Conservation (phyloP, 306 rosid genomes). For the Pterocarpus santalinus region DNA sequence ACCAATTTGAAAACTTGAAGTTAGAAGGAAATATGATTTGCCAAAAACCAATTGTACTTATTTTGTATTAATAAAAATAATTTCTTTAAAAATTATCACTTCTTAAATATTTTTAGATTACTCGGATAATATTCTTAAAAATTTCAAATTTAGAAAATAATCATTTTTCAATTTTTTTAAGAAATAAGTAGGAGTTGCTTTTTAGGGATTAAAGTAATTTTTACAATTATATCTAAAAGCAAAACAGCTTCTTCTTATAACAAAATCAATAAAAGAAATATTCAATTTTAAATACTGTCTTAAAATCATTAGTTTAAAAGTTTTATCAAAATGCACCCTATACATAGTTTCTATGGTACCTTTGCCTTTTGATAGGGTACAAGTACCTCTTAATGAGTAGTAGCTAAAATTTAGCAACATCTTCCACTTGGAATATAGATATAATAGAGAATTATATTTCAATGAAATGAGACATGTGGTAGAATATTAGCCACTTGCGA, state of each 20-base stretch:
- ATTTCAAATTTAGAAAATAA: too few species aligned
- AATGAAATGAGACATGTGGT: not conserved
- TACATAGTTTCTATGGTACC: not conserved
- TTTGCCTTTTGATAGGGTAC: not conserved
- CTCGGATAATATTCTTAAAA: not conserved
- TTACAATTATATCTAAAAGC: too few species aligned
- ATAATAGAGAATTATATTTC: too few species aligned
- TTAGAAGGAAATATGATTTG: not conserved
- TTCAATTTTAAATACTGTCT: not conserved
- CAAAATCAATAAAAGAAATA: not conserved
- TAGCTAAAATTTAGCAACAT: too few species aligned
- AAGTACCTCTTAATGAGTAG: not conserved
- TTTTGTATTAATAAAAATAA: too few species aligned
- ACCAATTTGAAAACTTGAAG: slow-evolving; percentile 8
- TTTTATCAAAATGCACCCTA: not conserved
- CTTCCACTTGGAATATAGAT: too few species aligned
- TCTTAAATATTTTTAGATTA: too few species aligned
- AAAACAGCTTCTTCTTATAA: not conserved
- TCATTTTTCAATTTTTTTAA: too few species aligned
- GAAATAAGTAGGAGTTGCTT: not conserved
- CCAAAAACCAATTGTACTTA: too few species aligned
- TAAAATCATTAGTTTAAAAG: not conserved
- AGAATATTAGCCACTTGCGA: not conserved
- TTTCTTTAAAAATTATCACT: too few species aligned
- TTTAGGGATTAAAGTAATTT: too few species aligned